phyloP scores from a whole-genome alignment of 148 eudicot species.

The Rheum nobile region DNA sequence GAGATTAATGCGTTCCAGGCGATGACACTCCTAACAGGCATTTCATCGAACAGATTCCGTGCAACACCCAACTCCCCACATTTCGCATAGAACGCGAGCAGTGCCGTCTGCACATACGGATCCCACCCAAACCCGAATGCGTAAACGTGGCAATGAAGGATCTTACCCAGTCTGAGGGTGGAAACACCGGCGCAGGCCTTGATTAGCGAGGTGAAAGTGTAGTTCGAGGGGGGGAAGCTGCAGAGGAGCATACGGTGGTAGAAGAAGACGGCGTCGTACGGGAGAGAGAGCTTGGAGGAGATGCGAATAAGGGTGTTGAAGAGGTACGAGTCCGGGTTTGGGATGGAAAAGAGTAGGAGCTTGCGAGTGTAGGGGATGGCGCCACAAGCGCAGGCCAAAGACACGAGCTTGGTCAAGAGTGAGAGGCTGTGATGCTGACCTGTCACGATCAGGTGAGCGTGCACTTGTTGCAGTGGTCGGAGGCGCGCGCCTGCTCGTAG shows the following conservation, averaged over 20 bases:
- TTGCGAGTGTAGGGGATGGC: constrained; percentile 31
- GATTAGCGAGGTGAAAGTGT: constrained; percentile 36
- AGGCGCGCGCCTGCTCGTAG: constrained; percentile 34
- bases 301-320: constrained; percentile 42
- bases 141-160: constrained; percentile 32
- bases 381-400: constrained; percentile 26
- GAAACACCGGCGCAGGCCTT: constrained; percentile 32
- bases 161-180: constrained; percentile 17
- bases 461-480: constrained; percentile 42
- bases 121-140: constrained; percentile 36
- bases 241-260: constrained; percentile 29
- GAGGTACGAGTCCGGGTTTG: constrained; percentile 44
- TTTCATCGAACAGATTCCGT: constrained; percentile 43
- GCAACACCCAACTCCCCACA: constrained; percentile 32
- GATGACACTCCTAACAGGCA: constrained; percentile 34
- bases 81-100: constrained; percentile 38
- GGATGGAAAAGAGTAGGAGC: constrained; percentile 24
- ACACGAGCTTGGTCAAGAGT: constrained; percentile 40
- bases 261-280: constrained; percentile 26
- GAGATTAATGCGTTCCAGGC: constrained; percentile 64
- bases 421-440: constrained; percentile 19
- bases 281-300: constrained; percentile 25
- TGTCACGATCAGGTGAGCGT: constrained; percentile 36
- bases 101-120: constrained; percentile 34
- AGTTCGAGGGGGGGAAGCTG: constrained; percentile 20